Evolutionary conservation across 371 early-diverging fungal species (phyloP), one percentile per base, ranked within the genome.

Genomic region (Basidiobolus meristosporus): DNA sequence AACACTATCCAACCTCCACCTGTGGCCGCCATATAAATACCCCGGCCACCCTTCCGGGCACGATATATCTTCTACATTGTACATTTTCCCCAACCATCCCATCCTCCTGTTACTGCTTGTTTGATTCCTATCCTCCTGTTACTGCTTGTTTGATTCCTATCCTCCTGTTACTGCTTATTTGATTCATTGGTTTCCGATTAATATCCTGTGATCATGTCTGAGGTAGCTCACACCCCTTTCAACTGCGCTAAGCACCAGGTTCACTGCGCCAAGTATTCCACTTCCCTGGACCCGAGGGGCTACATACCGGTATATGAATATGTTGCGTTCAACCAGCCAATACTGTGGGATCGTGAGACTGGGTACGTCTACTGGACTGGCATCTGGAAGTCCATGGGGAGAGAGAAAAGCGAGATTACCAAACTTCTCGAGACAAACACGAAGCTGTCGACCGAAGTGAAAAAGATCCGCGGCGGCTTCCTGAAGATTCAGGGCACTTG

Each of bases 271-370:
- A 62, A 63, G 41, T 76, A 76, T 39, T 69, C 73, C 7, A 76
- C 77, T 28, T 69, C 71, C 7, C 57, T 69, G 3, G 77, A 76
- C 47, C 57, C 68, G 4, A 50, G 77, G 36, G 74, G 77, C 17
- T 73, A 66, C 47, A 68, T 76, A 48, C 74, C 77, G 67, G 74
- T 77, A 0, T 77, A 65, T 47, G 77, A 77, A 52, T 77, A 70
- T 45, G 56, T 50, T 12, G 55, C 69, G 34, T 65, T 68, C 36
- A 58, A 58, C 6, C 65, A 68, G 28, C 66, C 71, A 15, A 69
- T 77, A 18, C 72, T 77, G 70, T 77, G 78, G 78, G 78, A 77
- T 48, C 62, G 73, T 43, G 73, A 77, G 41, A 63, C 63, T 19
- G 67, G 73, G 6, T 68, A 70, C 41, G 76, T 78, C 7, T 69